These are phyloP conservation scores for Davidsoniella neocaledoniae DNA, from an alignment of 2,329 filamentous ascomycete species.

Conservation along the genomic window DNA sequence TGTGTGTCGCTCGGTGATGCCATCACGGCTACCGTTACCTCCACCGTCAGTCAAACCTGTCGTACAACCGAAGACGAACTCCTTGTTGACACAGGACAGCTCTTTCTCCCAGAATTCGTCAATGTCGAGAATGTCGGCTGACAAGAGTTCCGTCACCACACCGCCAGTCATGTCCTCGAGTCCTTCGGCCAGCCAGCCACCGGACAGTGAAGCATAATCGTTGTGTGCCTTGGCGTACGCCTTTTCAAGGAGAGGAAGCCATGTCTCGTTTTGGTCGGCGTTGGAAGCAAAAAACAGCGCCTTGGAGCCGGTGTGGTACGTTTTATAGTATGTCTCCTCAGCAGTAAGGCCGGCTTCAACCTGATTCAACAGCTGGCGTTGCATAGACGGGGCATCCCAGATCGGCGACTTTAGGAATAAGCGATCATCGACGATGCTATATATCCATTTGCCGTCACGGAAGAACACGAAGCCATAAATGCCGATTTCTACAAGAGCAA, in stretches of 20 bases:
- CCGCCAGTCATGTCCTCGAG: constrained; percentile 44
- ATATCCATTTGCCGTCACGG: constrained; percentile 79
- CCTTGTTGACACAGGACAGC: constrained; percentile 59
- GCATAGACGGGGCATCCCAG: constrained; percentile 63
- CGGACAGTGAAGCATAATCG: constrained; percentile 54
- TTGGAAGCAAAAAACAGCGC: constrained; percentile 67
- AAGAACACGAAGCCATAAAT: constrained; percentile 87
- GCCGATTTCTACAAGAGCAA: constrained; percentile 36
- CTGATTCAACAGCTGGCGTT: constrained; percentile 57
- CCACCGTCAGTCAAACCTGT: constrained; percentile 27
- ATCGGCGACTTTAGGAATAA: constrained; percentile 68
- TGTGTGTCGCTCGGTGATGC: constrained; percentile 41
- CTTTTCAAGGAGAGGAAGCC: constrained; percentile 66
- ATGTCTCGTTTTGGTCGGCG: constrained; percentile 62
- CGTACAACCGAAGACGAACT: constrained; percentile 52
- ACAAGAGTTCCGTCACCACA: constrained; percentile 48
- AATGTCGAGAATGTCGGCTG: constrained; percentile 49
- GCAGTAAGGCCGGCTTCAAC: constrained; percentile 54
- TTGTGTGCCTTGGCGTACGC: constrained; percentile 75
- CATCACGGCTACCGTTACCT: constrained; percentile 32
- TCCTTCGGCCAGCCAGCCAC: constrained; percentile 50
- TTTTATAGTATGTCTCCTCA: constrained; percentile 52
- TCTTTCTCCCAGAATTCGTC: constrained; percentile 59
- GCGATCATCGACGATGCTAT: constrained; percentile 83
- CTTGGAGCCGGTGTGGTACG: constrained; percentile 58